Percentiles rank a stretch among this genome's conserved stretches.
Evolutionary conservation across 108 stramenopile species (phyloP).

Genomic region (Cyclotella atomus): DNA sequence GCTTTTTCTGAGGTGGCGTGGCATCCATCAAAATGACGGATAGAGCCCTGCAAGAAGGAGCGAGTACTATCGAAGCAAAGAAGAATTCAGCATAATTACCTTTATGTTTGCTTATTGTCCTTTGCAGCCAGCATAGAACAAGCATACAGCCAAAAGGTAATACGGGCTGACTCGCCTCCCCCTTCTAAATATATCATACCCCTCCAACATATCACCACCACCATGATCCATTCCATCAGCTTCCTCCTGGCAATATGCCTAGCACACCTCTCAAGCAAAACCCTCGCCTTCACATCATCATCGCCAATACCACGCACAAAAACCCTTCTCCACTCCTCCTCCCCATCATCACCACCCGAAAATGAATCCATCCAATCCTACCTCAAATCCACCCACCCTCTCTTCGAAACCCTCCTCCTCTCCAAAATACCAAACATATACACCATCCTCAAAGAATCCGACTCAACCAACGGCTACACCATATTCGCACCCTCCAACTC

Average conservation of each 20-base stretch:
- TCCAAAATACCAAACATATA: conserved; percentile 44
- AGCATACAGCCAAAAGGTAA: too few species aligned
- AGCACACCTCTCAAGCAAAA: background rate
- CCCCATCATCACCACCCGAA: background rate
- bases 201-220: too few species aligned
- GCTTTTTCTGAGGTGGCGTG: too few species aligned
- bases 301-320: background rate
- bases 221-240: background rate
- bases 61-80: too few species aligned
- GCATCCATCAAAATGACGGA: too few species aligned
- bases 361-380: conserved; percentile 26
- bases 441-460: conserved; percentile 19
- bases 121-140: too few species aligned
- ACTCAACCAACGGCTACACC: conserved; percentile 40
- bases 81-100: too few species aligned
- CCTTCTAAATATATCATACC: too few species aligned
- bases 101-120: too few species aligned
- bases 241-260: background rate
- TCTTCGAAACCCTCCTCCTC: conserved; percentile 45
- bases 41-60: too few species aligned
- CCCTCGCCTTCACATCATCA: background rate
- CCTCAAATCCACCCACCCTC: conserved; percentile 41
- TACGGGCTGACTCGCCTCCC: too few species aligned
- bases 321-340: background rate
- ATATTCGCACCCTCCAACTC: conserved; percentile 39